phyloP scores from a whole-genome alignment of 441 rosid species.

The Lepidium campestre region DNA sequence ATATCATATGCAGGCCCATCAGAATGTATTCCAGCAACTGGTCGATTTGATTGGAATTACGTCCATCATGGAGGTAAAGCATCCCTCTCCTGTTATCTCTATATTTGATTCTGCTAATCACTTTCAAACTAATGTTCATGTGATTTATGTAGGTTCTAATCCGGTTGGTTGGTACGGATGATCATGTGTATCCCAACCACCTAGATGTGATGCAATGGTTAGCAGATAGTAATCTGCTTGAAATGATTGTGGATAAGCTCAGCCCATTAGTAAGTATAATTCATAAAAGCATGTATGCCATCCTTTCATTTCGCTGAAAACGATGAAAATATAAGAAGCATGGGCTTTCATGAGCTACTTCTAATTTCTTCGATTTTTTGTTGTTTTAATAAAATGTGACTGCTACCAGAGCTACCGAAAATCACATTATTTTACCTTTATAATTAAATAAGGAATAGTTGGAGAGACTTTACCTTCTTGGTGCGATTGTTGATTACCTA shows the following conservation, averaged over 20 bases:
- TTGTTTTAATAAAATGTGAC: not conserved
- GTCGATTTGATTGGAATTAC: constrained; percentile 97
- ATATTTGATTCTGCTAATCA: not conserved
- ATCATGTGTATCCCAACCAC: constrained; percentile 91
- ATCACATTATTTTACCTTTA: not conserved
- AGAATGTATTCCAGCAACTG: constrained; percentile 69
- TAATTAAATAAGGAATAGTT: not conserved
- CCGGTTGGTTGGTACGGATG: constrained; percentile 95
- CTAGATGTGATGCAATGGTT: constrained; percentile 98
- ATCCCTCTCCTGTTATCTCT: not conserved
- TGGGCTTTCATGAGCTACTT: not conserved
- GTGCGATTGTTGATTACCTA: not conserved
- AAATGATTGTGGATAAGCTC: constrained; percentile 94
- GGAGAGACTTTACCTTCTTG: constrained; percentile 1
- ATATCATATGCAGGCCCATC: constrained; percentile 61
- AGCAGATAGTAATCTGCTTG: constrained; percentile 87
- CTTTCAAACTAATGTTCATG: constrained; percentile 4
- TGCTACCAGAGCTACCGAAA: constrained; percentile 4
- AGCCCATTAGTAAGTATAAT: constrained; percentile 68
- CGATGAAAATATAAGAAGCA: not conserved
- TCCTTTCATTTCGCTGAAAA: not conserved
- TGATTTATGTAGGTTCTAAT: constrained; percentile 63
- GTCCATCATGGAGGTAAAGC: constrained; percentile 87
- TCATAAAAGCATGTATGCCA: not conserved
- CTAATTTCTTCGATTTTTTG: not conserved